Evolutionary conservation across 768 basidiomycete species (phyloP), one percentile per base, ranked within the genome.

Genomic region (Tremella yokohamensis): DNA sequence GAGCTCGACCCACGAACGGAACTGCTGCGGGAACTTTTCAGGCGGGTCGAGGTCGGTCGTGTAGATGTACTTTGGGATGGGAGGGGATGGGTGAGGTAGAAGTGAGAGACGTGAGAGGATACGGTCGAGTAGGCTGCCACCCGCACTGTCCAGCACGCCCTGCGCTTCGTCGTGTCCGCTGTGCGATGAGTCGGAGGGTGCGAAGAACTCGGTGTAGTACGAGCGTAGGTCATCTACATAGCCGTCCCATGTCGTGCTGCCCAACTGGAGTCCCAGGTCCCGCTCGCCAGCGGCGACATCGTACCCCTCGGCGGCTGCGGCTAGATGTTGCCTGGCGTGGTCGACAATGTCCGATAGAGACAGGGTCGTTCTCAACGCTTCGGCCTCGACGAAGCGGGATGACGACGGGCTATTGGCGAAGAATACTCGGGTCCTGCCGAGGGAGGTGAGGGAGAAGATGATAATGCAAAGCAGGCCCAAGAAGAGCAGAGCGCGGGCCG

Each of bases 21-120:
- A 69, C 54, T 69, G 68, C 19, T 62, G 57, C 9, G 65, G 62
- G 25, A 65, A 29, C 24, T 49, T 15, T 11, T 49, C 29, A 1
- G 52, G 51, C 16, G 52, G 29, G 9, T 29, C 26, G 15, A 59
- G 22, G 13, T 61, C 63, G 2, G 68, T 69, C 25, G 68, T 66
- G 39, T 63, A 63, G 34, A 69, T 60, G n/a, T 40, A 37, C 38
- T 56, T 52, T 16, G 65, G 68, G n/a, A 66, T 9, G 6, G 49
- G 49, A 22, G 47, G 19, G 15, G 44, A 2, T 22, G 40, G 24
- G 3, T 18, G 29, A 8, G 59, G 59, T n/a, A 64, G 22, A 15
- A 54, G 16, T 4, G 58, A 57, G 15, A 57, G 37, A 19, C 54
- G 37, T 1, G 39, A 39, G 22, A 60, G 20, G 16, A 54, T 26